Conservation (phyloP, 441 rosid species). For the Rhodomyrtus psidioides region DNA sequence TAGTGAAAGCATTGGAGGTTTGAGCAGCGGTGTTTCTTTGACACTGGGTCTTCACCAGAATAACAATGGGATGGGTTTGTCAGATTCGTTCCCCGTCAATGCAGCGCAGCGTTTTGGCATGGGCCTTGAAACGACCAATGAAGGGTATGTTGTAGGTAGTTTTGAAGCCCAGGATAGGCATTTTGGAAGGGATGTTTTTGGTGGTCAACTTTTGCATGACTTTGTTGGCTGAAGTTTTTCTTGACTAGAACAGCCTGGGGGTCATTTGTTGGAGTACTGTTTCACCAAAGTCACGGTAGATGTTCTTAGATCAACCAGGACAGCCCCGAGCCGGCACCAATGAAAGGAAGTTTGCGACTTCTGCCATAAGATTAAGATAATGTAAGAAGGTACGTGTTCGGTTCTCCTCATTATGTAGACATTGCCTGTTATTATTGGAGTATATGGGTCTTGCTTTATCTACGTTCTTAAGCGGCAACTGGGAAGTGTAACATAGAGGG, state of each 20-base stretch:
- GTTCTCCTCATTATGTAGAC: not conserved
- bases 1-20: constrained; percentile 29
- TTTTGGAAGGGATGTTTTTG: constrained; percentile 54
- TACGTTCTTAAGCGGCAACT: not conserved
- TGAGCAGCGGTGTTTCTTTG: constrained; percentile 44
- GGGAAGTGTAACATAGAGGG: not conserved
- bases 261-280: not conserved
- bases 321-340: not conserved
- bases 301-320: not conserved
- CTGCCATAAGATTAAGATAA: not conserved
- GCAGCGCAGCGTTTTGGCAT: constrained; percentile 68
- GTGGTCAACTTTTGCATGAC: constrained; percentile 70
- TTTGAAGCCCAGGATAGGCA: constrained; percentile 55
- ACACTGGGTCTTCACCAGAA: constrained; percentile 87
- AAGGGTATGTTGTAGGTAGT: constrained; percentile 42
- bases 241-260: constrained; percentile 3
- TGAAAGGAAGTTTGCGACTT: not conserved
- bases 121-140: constrained; percentile 35
- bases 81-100: constrained; percentile 51
- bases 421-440: not conserved
- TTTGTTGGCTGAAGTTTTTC: constrained; percentile 47
- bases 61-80: constrained; percentile 31
- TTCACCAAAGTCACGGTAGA: not conserved
- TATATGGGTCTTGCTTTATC: not conserved
- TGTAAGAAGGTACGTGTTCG: not conserved